Conservation (phyloP, 805 yeast genomes). For the Ogataea haglerorum region DNA sequence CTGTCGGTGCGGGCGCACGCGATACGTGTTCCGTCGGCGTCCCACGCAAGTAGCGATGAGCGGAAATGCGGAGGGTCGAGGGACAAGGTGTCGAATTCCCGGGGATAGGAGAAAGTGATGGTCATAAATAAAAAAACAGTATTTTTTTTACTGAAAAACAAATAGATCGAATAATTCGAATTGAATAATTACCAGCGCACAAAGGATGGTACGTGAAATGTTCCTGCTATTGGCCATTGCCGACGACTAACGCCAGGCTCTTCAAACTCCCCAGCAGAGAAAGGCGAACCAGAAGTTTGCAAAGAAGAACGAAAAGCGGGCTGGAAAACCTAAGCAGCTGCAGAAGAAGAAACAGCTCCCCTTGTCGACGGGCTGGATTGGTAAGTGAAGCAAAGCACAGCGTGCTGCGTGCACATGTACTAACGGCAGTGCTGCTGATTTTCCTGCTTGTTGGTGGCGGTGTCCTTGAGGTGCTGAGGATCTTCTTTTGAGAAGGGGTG, state of each 20-base stretch:
- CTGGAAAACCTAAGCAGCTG: conserved; percentile 63
- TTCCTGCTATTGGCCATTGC: not conserved
- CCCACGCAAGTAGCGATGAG: conserved; percentile 28
- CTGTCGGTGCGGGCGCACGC: conserved; percentile 43
- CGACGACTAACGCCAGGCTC: conserved; percentile 39
- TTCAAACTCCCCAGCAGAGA: conserved; percentile 85
- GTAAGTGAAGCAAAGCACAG: conserved; percentile 34
- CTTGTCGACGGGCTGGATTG: conserved; percentile 62
- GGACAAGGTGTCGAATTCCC: conserved; percentile 13
- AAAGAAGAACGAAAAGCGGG: conserved; percentile 64
- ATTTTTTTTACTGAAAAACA: not conserved
- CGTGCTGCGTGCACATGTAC: not conserved
- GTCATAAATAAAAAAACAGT: not conserved
- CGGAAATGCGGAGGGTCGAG: conserved; percentile 13
- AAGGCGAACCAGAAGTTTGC: conserved; percentile 83
- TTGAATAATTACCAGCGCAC: not conserved
- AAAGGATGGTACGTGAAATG: conserved; percentile 4
- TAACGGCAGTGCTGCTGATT: conserved; percentile 33
- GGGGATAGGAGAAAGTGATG: conserved; percentile 6
- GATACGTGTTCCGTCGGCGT: conserved; percentile 40
- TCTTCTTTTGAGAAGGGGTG: conserved; percentile 39
- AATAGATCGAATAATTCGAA: not conserved
- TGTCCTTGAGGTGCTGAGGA: conserved; percentile 59
- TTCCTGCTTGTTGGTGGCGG: conserved; percentile 85
- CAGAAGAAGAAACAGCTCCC: conserved; percentile 43